These are phyloP conservation scores for Vachellia pachyceras DNA, from an alignment of 306 rosid genomes.

Conservation along the genomic window DNA sequence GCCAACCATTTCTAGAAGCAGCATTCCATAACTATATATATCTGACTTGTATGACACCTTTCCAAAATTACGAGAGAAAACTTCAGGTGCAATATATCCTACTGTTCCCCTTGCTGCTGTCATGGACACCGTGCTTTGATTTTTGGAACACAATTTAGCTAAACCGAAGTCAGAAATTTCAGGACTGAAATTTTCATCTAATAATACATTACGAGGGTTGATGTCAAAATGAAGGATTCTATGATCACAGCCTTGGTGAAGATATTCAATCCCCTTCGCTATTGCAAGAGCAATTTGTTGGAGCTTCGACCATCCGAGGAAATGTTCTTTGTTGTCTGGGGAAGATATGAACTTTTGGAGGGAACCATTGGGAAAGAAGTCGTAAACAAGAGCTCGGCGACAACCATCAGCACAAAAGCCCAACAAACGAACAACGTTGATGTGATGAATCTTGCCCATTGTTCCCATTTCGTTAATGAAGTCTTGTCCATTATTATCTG, in stretches of 20 bases:
- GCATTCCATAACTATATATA: too few species aligned
- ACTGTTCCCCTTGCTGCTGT: too few species aligned
- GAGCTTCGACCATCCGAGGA: neutral
- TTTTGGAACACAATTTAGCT: too few species aligned
- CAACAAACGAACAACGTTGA: neutral
- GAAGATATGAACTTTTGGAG: neutral
- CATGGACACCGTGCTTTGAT: too few species aligned
- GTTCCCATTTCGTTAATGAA: constrained; percentile 2
- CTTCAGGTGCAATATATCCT: too few species aligned
- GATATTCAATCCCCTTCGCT: neutral
- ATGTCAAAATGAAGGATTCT: neutral
- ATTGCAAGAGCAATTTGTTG: neutral
- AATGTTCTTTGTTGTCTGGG: neutral
- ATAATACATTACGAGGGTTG: neutral
- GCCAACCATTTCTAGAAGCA: too few species aligned
- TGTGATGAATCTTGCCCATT: neutral
- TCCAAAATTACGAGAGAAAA: too few species aligned
- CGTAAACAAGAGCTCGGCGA: constrained; percentile 19
- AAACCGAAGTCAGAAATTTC: neutral
- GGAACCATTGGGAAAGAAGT: neutral
- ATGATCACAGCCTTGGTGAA: neutral
- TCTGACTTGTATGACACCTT: too few species aligned
- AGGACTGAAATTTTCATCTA: too few species aligned
- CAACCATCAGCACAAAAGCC: constrained; percentile 39
- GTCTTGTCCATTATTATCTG: too few species aligned